phyloP scores from a whole-genome alignment of 495 filamentous ascomycete species.

The Amphirosellinia nigrospora region DNA sequence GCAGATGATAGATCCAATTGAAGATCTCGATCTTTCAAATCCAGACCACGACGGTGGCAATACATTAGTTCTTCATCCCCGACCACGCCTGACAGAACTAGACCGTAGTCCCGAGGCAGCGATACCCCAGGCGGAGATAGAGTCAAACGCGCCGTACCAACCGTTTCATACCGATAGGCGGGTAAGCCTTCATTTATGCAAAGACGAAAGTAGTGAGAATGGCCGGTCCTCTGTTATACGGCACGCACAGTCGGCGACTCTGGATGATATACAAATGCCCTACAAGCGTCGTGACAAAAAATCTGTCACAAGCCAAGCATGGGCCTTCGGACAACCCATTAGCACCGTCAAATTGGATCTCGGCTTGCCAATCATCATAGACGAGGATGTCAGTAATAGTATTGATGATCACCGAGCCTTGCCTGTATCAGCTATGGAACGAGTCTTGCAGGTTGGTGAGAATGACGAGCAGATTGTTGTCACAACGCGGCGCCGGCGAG shows the following conservation, averaged over 20 bases:
- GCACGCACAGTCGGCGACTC: conserved; percentile 37
- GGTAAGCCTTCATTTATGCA: conserved; percentile 71
- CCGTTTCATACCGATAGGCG: conserved; percentile 89
- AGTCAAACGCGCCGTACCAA: conserved; percentile 88
- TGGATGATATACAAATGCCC: conserved; percentile 35
- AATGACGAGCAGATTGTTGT: conserved; percentile 77
- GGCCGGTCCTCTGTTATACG: conserved; percentile 38
- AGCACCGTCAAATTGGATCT: conserved; percentile 67
- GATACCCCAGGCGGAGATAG: conserved; percentile 90
- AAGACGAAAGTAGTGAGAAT: conserved; percentile 27
- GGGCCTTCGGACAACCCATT: conserved; percentile 76
- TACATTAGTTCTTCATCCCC: conserved; percentile 49
- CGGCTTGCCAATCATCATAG: conserved; percentile 52
- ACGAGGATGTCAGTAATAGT: conserved; percentile 62
- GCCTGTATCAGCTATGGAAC: conserved; percentile 62
- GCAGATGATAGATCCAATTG: conserved; percentile 53
- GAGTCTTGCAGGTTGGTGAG: conserved; percentile 66
- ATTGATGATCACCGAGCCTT: conserved; percentile 57
- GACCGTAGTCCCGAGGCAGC: conserved; percentile 52
- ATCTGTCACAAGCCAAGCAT: conserved; percentile 43
- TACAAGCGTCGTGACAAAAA: conserved; percentile 30
- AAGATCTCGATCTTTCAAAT: conserved; percentile 55
- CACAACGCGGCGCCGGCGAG: conserved; percentile 75
- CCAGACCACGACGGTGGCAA: conserved; percentile 51
- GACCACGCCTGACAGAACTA: conserved; percentile 35